Evolutionary conservation across 148 eudicot genomes (phyloP).

Genomic region (Diospyros lotus): DNA sequence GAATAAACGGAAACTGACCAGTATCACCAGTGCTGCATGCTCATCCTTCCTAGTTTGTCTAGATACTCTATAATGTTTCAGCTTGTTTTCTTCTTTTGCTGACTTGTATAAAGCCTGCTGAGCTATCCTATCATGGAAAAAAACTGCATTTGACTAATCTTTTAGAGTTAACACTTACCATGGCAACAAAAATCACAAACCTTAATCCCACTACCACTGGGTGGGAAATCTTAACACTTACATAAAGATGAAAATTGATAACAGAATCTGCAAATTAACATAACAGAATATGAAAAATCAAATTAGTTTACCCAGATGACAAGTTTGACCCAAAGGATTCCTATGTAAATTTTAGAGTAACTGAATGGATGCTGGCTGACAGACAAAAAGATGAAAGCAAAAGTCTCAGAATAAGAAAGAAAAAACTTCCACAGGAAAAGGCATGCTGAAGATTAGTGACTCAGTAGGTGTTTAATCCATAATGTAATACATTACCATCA

Average conservation of each 20-base stretch:
- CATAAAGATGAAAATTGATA: neutral
- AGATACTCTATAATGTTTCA: slow-evolving; percentile 21
- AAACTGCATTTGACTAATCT: slow-evolving; percentile 10
- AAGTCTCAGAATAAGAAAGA: neutral
- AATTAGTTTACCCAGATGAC: neutral
- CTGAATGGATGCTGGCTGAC: neutral
- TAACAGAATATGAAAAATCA: neutral
- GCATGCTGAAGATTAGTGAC: neutral
- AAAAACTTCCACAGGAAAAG: neutral
- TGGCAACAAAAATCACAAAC: too few species aligned
- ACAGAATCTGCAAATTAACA: neutral
- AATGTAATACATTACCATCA: neutral
- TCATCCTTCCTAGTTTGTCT: slow-evolving; percentile 30
- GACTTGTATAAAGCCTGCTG: slow-evolving; percentile 30
- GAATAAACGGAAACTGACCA: slow-evolving; percentile 42
- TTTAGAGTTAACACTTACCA: neutral
- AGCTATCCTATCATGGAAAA: slow-evolving; percentile 51
- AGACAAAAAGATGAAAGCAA: neutral
- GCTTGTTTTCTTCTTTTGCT: slow-evolving; percentile 29
- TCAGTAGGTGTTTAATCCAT: neutral
- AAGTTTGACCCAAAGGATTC: neutral
- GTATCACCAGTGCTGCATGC: slow-evolving; percentile 45
- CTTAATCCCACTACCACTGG: too few species aligned
- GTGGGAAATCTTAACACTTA: neutral
- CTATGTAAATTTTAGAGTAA: neutral